Evolutionary conservation across 495 filamentous ascomycete genomes (phyloP).

Genomic region (Xylaria castorea): DNA sequence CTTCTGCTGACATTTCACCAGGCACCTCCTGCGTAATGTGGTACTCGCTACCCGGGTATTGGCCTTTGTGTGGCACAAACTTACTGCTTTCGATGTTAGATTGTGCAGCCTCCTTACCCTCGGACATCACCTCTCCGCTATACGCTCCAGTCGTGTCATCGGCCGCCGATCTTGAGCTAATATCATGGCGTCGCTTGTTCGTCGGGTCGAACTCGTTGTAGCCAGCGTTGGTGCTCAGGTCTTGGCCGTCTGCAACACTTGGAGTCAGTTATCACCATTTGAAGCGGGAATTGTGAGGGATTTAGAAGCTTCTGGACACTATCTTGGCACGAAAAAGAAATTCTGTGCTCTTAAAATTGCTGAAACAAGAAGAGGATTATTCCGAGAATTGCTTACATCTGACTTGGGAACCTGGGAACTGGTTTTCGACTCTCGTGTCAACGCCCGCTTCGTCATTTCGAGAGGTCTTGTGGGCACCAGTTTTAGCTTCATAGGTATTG

Average conservation of each 20-base stretch:
- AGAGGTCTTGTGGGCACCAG: constrained; percentile 38
- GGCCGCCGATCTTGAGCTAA: constrained; percentile 10
- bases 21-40: constrained; percentile 35
- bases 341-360: background rate
- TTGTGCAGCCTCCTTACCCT: constrained; percentile 34
- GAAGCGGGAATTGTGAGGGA: background rate
- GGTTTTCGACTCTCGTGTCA: constrained; percentile 38
- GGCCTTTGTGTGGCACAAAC: constrained; percentile 30
- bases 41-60: constrained; percentile 38
- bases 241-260: constrained; percentile 36
- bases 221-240: constrained; percentile 43
- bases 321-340: background rate
- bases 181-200: constrained; percentile 20
- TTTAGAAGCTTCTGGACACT: background rate
- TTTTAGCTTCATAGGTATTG: constrained; percentile 53
- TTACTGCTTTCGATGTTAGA: constrained; percentile 30
- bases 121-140: constrained; percentile 26
- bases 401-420: constrained; percentile 38
- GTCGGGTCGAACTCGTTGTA: constrained; percentile 35
- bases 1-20: constrained; percentile 42
- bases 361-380: background rate
- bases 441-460: constrained; percentile 42
- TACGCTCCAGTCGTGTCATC: constrained; percentile 17
- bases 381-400: background rate
- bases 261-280: background rate